phyloP scores from a whole-genome alignment of 805 yeast genomes.

The Debaryomyces prosopidis region DNA sequence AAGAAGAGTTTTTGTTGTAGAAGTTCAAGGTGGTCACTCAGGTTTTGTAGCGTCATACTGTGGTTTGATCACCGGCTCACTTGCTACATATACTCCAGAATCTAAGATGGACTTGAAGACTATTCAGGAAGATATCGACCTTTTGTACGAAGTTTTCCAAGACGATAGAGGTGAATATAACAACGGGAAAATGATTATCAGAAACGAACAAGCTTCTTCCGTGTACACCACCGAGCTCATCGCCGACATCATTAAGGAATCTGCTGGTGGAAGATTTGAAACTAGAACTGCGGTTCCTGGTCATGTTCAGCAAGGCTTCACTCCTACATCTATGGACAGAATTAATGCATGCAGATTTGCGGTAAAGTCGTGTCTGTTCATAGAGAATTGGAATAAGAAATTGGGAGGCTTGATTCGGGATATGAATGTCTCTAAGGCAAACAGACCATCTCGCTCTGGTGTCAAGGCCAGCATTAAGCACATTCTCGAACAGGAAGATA shows the following conservation, averaged over 20 bases:
- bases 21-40: constrained; percentile 83
- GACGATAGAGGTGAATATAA: constrained; percentile 63
- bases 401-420: neutral
- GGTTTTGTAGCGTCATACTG: constrained; percentile 75
- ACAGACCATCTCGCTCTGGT: neutral
- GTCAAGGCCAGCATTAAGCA: neutral
- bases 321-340: constrained; percentile 78
- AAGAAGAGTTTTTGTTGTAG: constrained; percentile 77
- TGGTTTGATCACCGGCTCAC: constrained; percentile 70
- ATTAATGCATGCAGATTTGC: constrained; percentile 73
- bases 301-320: constrained; percentile 82
- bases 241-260: constrained; percentile 69
- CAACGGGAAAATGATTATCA: constrained; percentile 68
- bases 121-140: constrained; percentile 63
- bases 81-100: constrained; percentile 77
- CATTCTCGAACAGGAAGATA: neutral
- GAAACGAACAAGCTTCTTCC: constrained; percentile 65
- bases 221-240: constrained; percentile 68
- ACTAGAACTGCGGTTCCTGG: constrained; percentile 83
- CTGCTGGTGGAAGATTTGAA: constrained; percentile 66
- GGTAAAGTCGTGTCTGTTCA: constrained; percentile 65
- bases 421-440: constrained; percentile 1
- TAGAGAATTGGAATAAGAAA: constrained; percentile 45
- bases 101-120: constrained; percentile 60
- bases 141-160: constrained; percentile 59